phyloP scores from a whole-genome alignment of 176 grass and related monocot species.

The Phoenix roebelenii region DNA sequence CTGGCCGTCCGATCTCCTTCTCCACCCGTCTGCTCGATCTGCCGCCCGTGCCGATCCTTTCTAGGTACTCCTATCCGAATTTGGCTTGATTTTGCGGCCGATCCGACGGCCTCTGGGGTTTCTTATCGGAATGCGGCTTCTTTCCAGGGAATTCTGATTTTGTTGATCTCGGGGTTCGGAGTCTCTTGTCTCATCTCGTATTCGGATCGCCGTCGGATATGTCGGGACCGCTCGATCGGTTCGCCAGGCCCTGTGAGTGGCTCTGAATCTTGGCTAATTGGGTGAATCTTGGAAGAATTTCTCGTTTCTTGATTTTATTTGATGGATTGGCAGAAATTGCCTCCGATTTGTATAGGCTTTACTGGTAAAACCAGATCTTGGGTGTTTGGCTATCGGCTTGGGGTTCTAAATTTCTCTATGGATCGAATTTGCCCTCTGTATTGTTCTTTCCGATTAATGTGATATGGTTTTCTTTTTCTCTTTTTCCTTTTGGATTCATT shows the following conservation, averaged over 20 bases:
- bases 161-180: neutral
- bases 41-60: slow-evolving; percentile 2
- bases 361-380: too few species aligned
- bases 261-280: neutral
- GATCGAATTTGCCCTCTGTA: too few species aligned
- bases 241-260: slow-evolving; percentile 12
- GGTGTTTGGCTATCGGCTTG: too few species aligned
- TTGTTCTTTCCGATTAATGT: too few species aligned
- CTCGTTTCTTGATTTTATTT: neutral
- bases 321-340: slow-evolving; percentile 1
- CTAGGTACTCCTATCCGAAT: neutral
- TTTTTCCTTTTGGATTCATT: too few species aligned
- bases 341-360: too few species aligned
- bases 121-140: slow-evolving; percentile 65
- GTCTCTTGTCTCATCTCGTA: neutral
- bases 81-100: neutral
- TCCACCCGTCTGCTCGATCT: slow-evolving; percentile 12
- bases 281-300: neutral
- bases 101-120: slow-evolving; percentile 27
- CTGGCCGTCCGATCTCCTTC: slow-evolving; percentile 7
- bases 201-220: neutral
- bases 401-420: too few species aligned
- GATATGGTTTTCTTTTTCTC: too few species aligned
- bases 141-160: slow-evolving; percentile 27
- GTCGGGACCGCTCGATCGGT: slow-evolving; percentile 17